Conservation (phyloP, 2,329 filamentous ascomycete genomes). For the Pseudocercospora macadamiae region DNA sequence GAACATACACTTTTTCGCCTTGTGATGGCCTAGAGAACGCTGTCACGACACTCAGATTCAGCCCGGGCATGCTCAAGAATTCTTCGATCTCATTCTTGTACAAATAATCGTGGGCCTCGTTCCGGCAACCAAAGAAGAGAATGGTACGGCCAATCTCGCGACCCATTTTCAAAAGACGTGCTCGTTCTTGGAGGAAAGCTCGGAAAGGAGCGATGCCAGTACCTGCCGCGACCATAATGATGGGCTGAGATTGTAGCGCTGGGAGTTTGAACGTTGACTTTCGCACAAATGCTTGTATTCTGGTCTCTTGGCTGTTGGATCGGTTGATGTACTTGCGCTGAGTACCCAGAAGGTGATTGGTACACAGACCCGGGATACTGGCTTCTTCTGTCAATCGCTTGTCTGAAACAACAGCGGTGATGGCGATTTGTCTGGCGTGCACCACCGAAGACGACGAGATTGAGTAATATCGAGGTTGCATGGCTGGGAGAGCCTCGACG, state of each 20-base stretch:
- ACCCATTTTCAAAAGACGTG: conserved; percentile 39
- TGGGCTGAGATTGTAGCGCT: conserved; percentile 45
- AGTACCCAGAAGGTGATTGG: conserved; percentile 37
- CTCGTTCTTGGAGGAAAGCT: conserved; percentile 48
- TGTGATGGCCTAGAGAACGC: conserved; percentile 39
- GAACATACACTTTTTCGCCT: conserved; percentile 41
- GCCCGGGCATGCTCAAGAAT: conserved; percentile 27
- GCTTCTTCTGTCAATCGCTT: conserved; percentile 33
- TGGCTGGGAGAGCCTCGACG: conserved; percentile 29
- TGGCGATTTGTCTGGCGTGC: conserved; percentile 29
- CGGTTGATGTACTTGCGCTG: conserved; percentile 41
- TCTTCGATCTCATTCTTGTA: conserved; percentile 29
- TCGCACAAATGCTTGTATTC: conserved; percentile 42
- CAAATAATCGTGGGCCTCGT: conserved; percentile 36
- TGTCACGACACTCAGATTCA: conserved; percentile 34
- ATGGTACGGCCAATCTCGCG: conserved; percentile 29
- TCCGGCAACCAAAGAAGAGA: conserved; percentile 37
- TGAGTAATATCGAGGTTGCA: conserved; percentile 34
- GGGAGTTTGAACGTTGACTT: conserved; percentile 47
- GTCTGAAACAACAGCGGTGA: conserved; percentile 65
- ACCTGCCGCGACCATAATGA: conserved; percentile 58
- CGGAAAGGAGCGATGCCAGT: conserved; percentile 56
- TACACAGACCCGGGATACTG: conserved; percentile 23
- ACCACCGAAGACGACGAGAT: conserved; percentile 37
- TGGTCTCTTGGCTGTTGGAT: conserved; percentile 28